Conservation (phyloP, 116 monocot genomes). For the Trichopus zeylanicus region DNA sequence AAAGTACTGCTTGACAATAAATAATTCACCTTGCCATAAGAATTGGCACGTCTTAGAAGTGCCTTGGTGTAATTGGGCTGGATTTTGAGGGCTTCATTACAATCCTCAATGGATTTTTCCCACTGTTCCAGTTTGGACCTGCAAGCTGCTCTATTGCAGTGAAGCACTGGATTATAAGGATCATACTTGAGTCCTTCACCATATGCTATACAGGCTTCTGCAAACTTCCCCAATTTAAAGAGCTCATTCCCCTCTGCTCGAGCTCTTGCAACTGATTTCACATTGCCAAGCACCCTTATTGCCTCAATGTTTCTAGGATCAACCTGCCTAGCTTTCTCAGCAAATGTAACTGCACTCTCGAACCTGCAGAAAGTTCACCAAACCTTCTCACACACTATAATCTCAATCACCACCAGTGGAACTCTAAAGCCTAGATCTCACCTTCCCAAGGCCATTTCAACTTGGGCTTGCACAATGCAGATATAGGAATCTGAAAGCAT, state of each 20-base stretch:
- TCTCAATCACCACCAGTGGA: background rate
- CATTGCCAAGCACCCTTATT: conserved; percentile 21
- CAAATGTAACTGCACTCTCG: conserved; percentile 50
- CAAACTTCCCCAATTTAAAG: conserved; percentile 51
- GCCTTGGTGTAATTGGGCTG: conserved; percentile 73
- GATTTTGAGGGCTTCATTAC: conserved; percentile 59
- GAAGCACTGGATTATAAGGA: conserved; percentile 58
- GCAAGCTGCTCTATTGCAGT: conserved; percentile 85
- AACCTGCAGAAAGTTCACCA: conserved; percentile 45
- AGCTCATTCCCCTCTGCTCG: conserved; percentile 62
- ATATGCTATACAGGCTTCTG: conserved; percentile 63
- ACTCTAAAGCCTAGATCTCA: conserved; percentile 23
- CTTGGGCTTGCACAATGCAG: conserved; percentile 50
- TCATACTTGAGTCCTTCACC: conserved; percentile 73
- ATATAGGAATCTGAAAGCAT: conserved; percentile 60
- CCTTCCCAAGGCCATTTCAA: conserved; percentile 94
- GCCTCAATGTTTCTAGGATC: conserved; percentile 52
- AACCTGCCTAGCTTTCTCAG: conserved; percentile 47
- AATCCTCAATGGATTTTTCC: conserved; percentile 72
- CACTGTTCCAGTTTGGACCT: conserved; percentile 63
- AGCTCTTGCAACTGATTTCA: conserved; percentile 47
- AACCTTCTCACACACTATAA: conserved; percentile 10
- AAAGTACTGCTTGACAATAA: background rate
- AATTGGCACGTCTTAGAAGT: conserved; percentile 76
- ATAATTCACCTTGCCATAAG: conserved; percentile 55